phyloP scores from a whole-genome alignment of 2,329 filamentous ascomycete genomes.

The Talaromyces sp. region DNA sequence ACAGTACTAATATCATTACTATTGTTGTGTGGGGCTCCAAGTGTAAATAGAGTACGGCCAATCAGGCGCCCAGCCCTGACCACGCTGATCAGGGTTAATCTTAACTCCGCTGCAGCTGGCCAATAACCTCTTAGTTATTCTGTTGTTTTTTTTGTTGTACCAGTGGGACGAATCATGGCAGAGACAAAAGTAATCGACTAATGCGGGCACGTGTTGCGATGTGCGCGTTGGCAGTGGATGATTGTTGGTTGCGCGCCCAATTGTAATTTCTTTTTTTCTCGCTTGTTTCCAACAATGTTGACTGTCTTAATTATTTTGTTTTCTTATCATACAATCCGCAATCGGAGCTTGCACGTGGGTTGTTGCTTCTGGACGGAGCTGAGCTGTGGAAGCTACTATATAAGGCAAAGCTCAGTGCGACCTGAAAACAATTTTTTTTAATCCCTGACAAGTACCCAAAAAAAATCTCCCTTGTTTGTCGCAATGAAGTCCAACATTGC shows the following conservation, averaged over 20 bases:
- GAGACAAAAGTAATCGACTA: not conserved
- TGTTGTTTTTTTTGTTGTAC: no score
- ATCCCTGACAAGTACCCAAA: not conserved
- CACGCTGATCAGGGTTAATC: not conserved
- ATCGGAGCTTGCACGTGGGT: not conserved
- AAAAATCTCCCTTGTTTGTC: not conserved
- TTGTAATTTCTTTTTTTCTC: not conserved
- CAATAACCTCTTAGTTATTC: not conserved
- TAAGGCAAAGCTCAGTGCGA: not conserved
- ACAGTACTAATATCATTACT: no score
- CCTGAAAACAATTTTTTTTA: not conserved
- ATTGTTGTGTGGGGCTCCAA: not conserved
- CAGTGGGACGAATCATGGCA: not conserved
- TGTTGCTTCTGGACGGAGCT: not conserved
- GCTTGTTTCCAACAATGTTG: no score
- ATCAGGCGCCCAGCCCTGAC: not conserved
- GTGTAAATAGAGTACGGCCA: not conserved
- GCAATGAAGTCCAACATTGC: constrained; percentile 11
- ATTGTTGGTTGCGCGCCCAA: not conserved
- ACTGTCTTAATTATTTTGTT: no score
- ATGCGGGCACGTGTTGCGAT: not conserved
- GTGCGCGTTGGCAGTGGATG: not conserved
- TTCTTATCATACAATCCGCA: no score
- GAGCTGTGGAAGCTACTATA: not conserved
- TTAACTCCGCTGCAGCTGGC: not conserved